A percentile compares a stretch with the other conserved stretches of the same genome.
Conservation (phyloP, 257 asterid genomes). For the Solanum appendiculatum region DNA sequence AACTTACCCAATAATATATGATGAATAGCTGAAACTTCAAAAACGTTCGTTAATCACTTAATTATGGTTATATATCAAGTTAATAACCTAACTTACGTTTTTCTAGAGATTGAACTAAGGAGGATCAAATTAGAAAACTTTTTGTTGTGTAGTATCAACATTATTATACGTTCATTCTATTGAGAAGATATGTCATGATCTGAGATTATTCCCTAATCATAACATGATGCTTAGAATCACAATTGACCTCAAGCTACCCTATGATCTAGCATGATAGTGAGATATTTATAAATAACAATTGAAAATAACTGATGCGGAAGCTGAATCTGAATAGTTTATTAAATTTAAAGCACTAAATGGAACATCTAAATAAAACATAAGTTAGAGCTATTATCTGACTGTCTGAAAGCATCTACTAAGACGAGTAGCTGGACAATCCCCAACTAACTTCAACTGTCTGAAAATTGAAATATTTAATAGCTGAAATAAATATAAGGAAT, state of each 20-base stretch:
- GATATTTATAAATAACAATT: too few species aligned
- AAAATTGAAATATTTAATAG: background rate
- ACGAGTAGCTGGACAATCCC: background rate
- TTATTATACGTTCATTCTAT: background rate
- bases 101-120: background rate
- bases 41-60: background rate
- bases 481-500: too few species aligned
- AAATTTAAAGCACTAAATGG: too few species aligned
- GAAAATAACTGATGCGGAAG: too few species aligned
- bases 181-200: background rate
- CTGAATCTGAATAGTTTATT: too few species aligned
- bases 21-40: background rate
- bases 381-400: background rate
- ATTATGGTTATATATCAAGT: background rate
- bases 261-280: background rate
- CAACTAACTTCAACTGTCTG: background rate
- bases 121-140: background rate
- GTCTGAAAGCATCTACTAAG: background rate
- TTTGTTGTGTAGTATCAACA: background rate
- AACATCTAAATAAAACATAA: too few species aligned
- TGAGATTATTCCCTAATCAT: background rate
- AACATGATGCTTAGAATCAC: background rate
- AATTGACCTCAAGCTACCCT: background rate
- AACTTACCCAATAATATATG: background rate
- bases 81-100: background rate